Conservation (phyloP, 2,329 filamentous ascomycete genomes). For the Leptoxyphium fumago region DNA sequence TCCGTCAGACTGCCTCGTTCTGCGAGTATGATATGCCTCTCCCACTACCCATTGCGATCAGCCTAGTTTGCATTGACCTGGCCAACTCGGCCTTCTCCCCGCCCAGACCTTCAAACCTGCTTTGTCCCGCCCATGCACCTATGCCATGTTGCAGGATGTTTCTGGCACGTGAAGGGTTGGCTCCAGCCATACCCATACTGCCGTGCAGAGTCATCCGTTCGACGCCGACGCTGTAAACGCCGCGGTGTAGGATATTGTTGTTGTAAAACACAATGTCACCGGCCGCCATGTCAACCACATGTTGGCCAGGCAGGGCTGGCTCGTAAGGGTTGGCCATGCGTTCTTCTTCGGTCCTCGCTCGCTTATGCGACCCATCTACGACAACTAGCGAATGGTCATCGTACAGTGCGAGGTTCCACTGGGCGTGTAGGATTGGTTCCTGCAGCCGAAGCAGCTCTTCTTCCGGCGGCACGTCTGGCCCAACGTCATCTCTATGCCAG, state of each 20-base stretch:
- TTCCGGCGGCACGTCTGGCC: slow-evolving; percentile 46
- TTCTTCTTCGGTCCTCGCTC: slow-evolving; percentile 57
- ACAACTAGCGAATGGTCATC: slow-evolving; percentile 61
- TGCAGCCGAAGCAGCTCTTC: slow-evolving; percentile 51
- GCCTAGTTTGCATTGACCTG: slow-evolving; percentile 46
- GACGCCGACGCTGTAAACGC: slow-evolving; percentile 43
- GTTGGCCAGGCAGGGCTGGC: slow-evolving; percentile 44
- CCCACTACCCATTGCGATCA: slow-evolving; percentile 47
- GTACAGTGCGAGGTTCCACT: slow-evolving; percentile 77
- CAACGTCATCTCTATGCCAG: slow-evolving; percentile 79
- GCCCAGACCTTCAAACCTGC: slow-evolving; percentile 38
- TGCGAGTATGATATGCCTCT: not conserved
- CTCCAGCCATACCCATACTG: slow-evolving; percentile 48
- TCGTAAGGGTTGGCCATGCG: slow-evolving; percentile 52
- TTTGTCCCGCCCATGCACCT: slow-evolving; percentile 47
- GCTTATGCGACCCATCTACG: slow-evolving; percentile 59
- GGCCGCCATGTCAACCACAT: slow-evolving; percentile 49
- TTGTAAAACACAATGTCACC: slow-evolving; percentile 81
- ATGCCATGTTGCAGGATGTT: slow-evolving; percentile 66
- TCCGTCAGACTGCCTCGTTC: not conserved
- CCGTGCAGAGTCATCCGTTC: slow-evolving; percentile 61
- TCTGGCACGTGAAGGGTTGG: slow-evolving; percentile 43
- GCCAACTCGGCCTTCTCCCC: slow-evolving; percentile 32
- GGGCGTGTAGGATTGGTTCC: slow-evolving; percentile 55
- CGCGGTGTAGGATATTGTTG: slow-evolving; percentile 72